phyloP scores from a whole-genome alignment of 2,329 filamentous ascomycete genomes.

The Trichophyton verrucosum region DNA sequence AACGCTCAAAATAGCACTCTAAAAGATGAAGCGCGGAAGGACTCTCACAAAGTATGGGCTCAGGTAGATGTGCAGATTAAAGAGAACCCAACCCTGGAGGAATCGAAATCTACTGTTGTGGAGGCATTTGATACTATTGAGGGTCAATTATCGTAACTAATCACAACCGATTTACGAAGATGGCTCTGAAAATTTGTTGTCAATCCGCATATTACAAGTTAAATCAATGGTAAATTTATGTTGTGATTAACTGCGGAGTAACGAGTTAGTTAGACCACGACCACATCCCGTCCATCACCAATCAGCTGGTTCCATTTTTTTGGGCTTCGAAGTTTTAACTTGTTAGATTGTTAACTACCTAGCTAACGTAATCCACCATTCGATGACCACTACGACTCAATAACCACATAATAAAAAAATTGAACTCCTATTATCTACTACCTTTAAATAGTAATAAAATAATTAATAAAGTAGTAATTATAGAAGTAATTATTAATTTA shows the following conservation, averaged over 20 bases:
- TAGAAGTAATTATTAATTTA: background rate
- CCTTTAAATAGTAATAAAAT: background rate
- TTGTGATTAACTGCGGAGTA: too few species aligned
- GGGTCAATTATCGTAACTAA: too few species aligned
- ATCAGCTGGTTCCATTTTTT: too few species aligned
- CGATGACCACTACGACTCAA: background rate
- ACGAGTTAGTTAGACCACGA: too few species aligned
- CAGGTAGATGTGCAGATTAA: background rate
- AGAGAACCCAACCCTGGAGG: background rate
- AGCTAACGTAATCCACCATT: background rate
- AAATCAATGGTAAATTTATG: too few species aligned
- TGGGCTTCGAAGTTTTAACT: too few species aligned
- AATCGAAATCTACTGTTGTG: background rate
- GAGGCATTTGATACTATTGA: too few species aligned
- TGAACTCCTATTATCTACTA: background rate
- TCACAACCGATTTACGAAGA: too few species aligned
- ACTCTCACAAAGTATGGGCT: background rate
- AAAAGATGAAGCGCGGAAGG: background rate
- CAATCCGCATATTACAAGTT: too few species aligned
- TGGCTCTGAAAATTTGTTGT: too few species aligned
- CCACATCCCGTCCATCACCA: too few species aligned
- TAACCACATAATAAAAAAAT: background rate
- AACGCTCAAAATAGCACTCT: slow-evolving; percentile 4
- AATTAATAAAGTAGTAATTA: background rate
- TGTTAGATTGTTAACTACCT: background rate